Evolutionary conservation across 83 land plant species (phyloP).

Genomic region (Larix sibirica): DNA sequence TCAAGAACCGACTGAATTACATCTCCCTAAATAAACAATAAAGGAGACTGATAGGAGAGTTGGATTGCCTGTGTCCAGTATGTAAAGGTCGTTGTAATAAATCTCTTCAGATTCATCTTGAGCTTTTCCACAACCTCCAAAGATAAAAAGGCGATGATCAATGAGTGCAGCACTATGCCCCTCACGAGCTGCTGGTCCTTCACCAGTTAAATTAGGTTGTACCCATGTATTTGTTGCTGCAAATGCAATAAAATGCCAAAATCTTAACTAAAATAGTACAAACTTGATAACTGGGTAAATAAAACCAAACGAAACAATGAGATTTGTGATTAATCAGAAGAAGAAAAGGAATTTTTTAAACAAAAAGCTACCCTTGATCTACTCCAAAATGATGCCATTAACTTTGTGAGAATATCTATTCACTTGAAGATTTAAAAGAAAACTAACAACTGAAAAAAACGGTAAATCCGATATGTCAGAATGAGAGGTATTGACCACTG

Average conservation of each 20-base stretch:
- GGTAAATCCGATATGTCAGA: too few relatives aligned
- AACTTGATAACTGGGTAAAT: not conserved
- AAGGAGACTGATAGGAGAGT: not conserved
- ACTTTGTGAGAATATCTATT: too few relatives aligned
- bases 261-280: conserved; percentile 1
- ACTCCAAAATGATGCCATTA: not conserved
- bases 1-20: not conserved
- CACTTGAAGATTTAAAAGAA: too few relatives aligned
- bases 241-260: not conserved
- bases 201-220: conserved; percentile 64
- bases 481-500: too few relatives aligned
- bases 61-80: conserved; percentile 70
- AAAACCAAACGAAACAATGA: not conserved
- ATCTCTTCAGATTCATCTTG: conserved; percentile 55
- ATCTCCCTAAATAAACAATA: not conserved
- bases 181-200: conserved; percentile 86
- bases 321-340: not conserved
- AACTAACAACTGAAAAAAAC: too few relatives aligned
- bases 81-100: conserved; percentile 87
- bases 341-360: not conserved
- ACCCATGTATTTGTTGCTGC: conserved; percentile 86
- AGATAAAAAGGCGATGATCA: conserved; percentile 66
- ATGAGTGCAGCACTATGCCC: conserved; percentile 92
- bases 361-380: not conserved
- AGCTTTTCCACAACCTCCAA: conserved; percentile 86